These are phyloP conservation scores for Aspergillus nomiae DNA, from an alignment of 2,329 filamentous ascomycete genomes.

Conservation along the genomic window DNA sequence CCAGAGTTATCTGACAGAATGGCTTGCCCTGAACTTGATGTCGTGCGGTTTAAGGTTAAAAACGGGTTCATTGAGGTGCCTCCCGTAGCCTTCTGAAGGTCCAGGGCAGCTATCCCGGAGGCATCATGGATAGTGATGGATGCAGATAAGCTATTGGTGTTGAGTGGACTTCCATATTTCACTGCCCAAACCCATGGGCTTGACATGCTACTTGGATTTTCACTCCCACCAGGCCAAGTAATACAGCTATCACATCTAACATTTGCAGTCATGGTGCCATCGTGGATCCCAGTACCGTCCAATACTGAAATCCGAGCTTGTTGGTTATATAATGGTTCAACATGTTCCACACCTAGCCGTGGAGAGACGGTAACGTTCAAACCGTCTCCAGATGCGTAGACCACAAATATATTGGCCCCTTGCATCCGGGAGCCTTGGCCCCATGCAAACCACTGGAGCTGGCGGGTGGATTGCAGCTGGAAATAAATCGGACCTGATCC, in stretches of 20 bases:
- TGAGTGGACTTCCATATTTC: constrained; percentile 24
- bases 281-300: constrained; percentile 58
- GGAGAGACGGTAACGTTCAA: constrained; percentile 65
- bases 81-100: constrained; percentile 23
- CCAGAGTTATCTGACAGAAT: too few relatives aligned
- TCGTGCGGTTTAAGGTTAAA: too few relatives aligned
- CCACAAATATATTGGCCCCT: constrained; percentile 62
- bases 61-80: constrained; percentile 24
- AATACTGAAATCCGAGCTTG: constrained; percentile 56
- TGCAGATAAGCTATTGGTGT: constrained; percentile 21
- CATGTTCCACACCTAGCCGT: constrained; percentile 52
- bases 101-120: constrained; percentile 21
- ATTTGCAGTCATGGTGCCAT: constrained; percentile 61
- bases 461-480: constrained; percentile 54
- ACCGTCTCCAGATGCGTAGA: constrained; percentile 50
- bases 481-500: constrained; percentile 62
- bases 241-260: constrained; percentile 44
- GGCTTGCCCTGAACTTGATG: too few relatives aligned
- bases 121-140: constrained; percentile 27
- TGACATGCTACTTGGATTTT: constrained; percentile 18
- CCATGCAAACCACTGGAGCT: constrained; percentile 56
- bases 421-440: constrained; percentile 60
- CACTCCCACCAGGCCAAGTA: constrained; percentile 22
- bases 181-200: constrained; percentile 34
- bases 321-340: constrained; percentile 50